These are phyloP conservation scores for Gleditsia sinensis DNA, from an alignment of 306 rosid species.

Conservation along the genomic window DNA sequence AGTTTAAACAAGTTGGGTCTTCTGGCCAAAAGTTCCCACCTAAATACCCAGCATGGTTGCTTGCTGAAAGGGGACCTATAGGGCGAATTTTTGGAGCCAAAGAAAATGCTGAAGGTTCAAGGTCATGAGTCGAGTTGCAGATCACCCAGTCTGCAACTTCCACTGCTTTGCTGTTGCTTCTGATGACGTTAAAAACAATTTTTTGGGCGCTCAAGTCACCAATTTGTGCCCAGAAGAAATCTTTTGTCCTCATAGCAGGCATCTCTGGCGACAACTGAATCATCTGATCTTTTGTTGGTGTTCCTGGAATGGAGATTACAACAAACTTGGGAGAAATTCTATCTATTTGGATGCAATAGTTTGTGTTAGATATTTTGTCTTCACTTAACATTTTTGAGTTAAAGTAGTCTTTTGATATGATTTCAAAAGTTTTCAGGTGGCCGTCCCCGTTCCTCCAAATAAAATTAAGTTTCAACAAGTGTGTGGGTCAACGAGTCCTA, in stretches of 20 bases:
- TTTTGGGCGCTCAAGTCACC: constrained; percentile 21
- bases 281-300: constrained; percentile 20
- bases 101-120: constrained; percentile 37
- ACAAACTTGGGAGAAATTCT: not conserved
- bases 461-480: too few species aligned
- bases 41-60: not conserved
- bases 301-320: constrained; percentile 26
- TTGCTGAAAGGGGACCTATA: constrained; percentile 42
- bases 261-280: constrained; percentile 33
- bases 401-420: too few species aligned
- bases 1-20: constrained; percentile 39
- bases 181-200: not conserved
- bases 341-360: not conserved
- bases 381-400: too few species aligned
- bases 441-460: too few species aligned
- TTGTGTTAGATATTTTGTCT: too few species aligned
- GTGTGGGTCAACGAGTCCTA: too few species aligned
- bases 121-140: constrained; percentile 43
- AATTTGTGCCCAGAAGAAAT: constrained; percentile 1
- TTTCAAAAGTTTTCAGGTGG: too few species aligned
- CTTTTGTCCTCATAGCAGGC: constrained; percentile 33
- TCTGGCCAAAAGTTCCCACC: constrained; percentile 37
- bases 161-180: not conserved
- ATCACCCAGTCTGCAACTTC: constrained; percentile 33
- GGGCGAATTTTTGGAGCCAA: constrained; percentile 32